Base-by-base conservation (phyloP, 805 yeast genomes). In the Monosporozyma yasuniensis region DNA sequence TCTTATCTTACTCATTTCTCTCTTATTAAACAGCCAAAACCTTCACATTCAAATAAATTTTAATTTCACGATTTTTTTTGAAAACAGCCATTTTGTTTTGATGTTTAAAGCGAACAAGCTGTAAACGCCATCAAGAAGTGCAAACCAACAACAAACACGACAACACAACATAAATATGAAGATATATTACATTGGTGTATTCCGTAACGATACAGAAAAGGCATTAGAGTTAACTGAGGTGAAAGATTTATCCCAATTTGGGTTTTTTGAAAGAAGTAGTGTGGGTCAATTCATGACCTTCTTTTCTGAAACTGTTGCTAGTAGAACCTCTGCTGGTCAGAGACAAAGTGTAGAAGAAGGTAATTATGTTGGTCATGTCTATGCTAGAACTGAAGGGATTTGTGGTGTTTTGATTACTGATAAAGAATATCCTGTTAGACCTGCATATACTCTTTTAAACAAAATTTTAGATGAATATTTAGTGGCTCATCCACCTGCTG, bases 291-390 rank as follows among this genome's bases (percentile, higher is more conserved):
- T 93, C 70, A 87, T 91, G 96, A 80, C 95, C 3, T 93, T 93
- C 68, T 90, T 93, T 70, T 78, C 95, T 23, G 87, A 81, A 61
- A 93, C 99, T 2, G 91, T 91, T 23, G 81, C 95, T 14, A 83
- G 82, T 55, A 81, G 99, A 70, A 93, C 99, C 2, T 70, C 75
- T 39, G 75, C 91, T 0, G 96, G 96, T 45, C 91, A 88, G 70
- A 82, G 98, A 71, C 99, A 93, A 68, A 79, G 88, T 65, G 86
- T 93, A 48, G 96, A 93, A 66, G 97, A 93, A 68, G 90, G 89
- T 50, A 75, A 77, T 69, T 91, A 93, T 67, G 76, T 87, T 9
- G 97, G 96, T 6, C 98, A 93, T 67, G 91, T 89, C 0, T 93
- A 84, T 68, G 82, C 90, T 28, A 78, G 98, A 58, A 69, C 84